A percentile compares a stretch with the other conserved stretches of the same genome.
These are phyloP conservation scores for Ustilago hordei DNA, from an alignment of 1,284 basidiomycete species.

Conservation along the genomic window DNA sequence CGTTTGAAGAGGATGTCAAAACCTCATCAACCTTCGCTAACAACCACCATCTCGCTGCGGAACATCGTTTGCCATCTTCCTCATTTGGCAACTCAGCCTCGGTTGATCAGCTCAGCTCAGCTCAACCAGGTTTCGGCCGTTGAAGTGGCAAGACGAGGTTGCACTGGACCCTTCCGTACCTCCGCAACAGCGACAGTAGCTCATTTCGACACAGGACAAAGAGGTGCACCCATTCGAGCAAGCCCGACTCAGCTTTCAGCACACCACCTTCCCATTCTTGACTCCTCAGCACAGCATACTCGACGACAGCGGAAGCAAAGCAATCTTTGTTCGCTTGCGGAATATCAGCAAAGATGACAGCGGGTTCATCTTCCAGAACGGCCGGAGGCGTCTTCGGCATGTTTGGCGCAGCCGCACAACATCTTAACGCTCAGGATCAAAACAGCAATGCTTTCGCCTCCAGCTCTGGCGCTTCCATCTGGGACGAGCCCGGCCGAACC, in stretches of 20 bases:
- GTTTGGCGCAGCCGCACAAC: constrained; percentile 61
- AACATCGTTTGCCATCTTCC: background rate
- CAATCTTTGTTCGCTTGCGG: background rate
- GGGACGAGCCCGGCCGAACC: constrained; percentile 42
- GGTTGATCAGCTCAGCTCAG: background rate
- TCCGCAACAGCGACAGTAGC: background rate
- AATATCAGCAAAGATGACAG: constrained; percentile 22
- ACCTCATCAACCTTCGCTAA: background rate
- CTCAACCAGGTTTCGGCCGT: background rate
- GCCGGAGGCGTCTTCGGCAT: constrained; percentile 56
- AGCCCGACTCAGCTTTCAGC: background rate
- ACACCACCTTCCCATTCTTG: background rate
- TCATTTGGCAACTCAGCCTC: background rate
- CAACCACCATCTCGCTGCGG: background rate
- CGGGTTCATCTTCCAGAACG: constrained; percentile 30
- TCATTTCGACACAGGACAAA: background rate
- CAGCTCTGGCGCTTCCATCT: constrained; percentile 25
- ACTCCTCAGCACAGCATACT: too few relatives aligned
- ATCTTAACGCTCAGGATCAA: constrained; percentile 38
- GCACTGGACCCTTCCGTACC: background rate
- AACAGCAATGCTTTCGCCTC: constrained; percentile 16
- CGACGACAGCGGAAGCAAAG: too few relatives aligned
- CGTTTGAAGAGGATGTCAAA: background rate
- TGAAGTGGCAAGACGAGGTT: background rate
- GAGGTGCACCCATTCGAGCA: background rate